A percentile compares a stretch with the other conserved stretches of the same genome.
Conservation (phyloP, 2,329 filamentous ascomycete genomes). For the Penicillium concentricum region DNA sequence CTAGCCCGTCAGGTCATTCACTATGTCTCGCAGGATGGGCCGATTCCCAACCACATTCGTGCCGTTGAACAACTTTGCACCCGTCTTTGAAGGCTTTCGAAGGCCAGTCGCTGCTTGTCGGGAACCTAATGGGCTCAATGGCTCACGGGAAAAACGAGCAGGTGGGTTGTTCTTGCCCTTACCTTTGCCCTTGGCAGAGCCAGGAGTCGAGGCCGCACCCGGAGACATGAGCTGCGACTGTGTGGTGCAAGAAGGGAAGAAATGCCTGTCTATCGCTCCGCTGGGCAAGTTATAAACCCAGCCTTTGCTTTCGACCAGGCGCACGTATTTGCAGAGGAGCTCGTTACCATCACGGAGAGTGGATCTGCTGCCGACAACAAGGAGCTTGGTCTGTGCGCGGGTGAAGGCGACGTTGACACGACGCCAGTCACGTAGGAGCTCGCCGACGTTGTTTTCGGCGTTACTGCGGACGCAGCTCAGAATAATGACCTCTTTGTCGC, state of each 20-base stretch:
- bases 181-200: background rate
- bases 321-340: slow-evolving; percentile 73
- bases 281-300: slow-evolving; percentile 76
- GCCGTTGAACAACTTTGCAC: slow-evolving; percentile 53
- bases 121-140: slow-evolving; percentile 34
- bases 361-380: slow-evolving; percentile 78
- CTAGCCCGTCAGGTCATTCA: slow-evolving; percentile 61
- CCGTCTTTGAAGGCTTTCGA: slow-evolving; percentile 58
- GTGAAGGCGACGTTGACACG: slow-evolving; percentile 96
- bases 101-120: slow-evolving; percentile 34
- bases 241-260: slow-evolving; percentile 55
- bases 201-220: background rate
- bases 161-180: slow-evolving; percentile 16
- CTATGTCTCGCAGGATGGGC: slow-evolving; percentile 71
- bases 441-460: slow-evolving; percentile 77
- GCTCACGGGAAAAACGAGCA: slow-evolving; percentile 17
- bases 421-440: slow-evolving; percentile 86
- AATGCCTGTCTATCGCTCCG: slow-evolving; percentile 65
- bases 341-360: slow-evolving; percentile 71
- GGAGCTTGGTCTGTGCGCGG: slow-evolving; percentile 83
- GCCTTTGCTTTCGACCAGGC: slow-evolving; percentile 70
- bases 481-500: slow-evolving; percentile 91
- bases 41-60: slow-evolving; percentile 62
- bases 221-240: slow-evolving; percentile 27
- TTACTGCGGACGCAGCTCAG: slow-evolving; percentile 88